Evolutionary conservation across 2,329 filamentous ascomycete genomes (phyloP), one percentile per base, ranked within the genome.

Genomic region (Massarina eburnea): DNA sequence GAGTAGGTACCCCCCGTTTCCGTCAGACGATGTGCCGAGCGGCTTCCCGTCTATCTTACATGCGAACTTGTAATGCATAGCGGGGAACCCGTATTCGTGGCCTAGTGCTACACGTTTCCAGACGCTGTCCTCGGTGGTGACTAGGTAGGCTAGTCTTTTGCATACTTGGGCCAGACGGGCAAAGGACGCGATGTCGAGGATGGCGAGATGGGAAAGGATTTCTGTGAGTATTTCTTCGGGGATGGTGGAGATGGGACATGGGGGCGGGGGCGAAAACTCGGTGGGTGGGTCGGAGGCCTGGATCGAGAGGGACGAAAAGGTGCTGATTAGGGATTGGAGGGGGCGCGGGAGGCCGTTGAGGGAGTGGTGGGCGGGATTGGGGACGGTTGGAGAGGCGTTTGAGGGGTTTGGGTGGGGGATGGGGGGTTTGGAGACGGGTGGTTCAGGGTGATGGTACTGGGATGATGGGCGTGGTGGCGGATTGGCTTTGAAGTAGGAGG

Each of bases 211-310:
- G 8, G 75, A 76, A 12, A 97, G 71, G 37, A 97, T 86, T 54
- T 95, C 86, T 1, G 88, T 76, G 12, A 97, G 76, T 4, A 97
- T 84, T 68, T 99, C 94, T 30, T 90, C 84, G 0, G 94, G 94
- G 1, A 96, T 73, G 3, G 75, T 73, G 8, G 88, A 78, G 26
- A 99, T 84, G 0, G 88, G 89, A 59, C 90, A 96, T n/a, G 86
- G 85, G 4, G 84, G 85, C n/a, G 82, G 71, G 0, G 84, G 81
- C 30, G 83, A 85, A 15, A 84, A 84, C 60, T 95, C 86, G 15
- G 91, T 82, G 1, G 82, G 73, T 0, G 90, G 84, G 3, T 83
- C 80, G 1, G 81, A 80, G 1, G 81, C 80, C 41, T 84, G 77
- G 45, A 97, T 92, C 5, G 79, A 76, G 4, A 92, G 73, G 20